A percentile compares a stretch with the other conserved stretches of the same genome.
phyloP scores from a whole-genome alignment of 495 filamentous ascomycete genomes.

The Penicillium salamii region DNA sequence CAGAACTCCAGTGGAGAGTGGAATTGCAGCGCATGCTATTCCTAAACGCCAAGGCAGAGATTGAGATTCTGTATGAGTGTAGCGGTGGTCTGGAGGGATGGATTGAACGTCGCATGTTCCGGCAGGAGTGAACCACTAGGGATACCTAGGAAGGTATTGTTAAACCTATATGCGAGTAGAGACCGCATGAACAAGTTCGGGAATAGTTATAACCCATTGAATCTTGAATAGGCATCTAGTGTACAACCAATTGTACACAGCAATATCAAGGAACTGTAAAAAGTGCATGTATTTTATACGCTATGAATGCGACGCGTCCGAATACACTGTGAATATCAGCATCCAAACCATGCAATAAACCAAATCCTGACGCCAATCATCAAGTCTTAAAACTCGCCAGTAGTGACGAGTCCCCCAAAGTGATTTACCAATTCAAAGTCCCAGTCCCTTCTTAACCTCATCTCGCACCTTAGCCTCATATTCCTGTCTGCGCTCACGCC shows the following conservation, averaged over 20 bases:
- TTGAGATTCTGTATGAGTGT: conserved; percentile 70
- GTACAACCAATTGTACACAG: not conserved
- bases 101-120: conserved; percentile 53
- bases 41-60: conserved; percentile 84
- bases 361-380: conserved; percentile 18
- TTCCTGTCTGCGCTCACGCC: conserved; percentile 78
- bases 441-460: conserved; percentile 68
- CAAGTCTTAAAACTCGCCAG: conserved; percentile 8
- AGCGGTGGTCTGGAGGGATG: conserved; percentile 59
- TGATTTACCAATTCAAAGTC: conserved; percentile 26
- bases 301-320: conserved; percentile 12
- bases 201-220: not conserved
- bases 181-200: not conserved
- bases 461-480: conserved; percentile 87
- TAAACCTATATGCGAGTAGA: not conserved
- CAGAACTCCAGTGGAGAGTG: conserved; percentile 51
- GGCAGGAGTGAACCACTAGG: conserved; percentile 12
- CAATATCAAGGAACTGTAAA: not conserved
- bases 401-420: not conserved
- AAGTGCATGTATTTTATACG: conserved; percentile 4
- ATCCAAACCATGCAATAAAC: conserved; percentile 23
- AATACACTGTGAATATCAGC: conserved; percentile 16
- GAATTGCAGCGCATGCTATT: conserved; percentile 87
- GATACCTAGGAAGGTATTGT: not conserved
- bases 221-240: not conserved